Base-by-base conservation (phyloP, 208 protist genomes). In the Wallacemonas sp. region DNA sequence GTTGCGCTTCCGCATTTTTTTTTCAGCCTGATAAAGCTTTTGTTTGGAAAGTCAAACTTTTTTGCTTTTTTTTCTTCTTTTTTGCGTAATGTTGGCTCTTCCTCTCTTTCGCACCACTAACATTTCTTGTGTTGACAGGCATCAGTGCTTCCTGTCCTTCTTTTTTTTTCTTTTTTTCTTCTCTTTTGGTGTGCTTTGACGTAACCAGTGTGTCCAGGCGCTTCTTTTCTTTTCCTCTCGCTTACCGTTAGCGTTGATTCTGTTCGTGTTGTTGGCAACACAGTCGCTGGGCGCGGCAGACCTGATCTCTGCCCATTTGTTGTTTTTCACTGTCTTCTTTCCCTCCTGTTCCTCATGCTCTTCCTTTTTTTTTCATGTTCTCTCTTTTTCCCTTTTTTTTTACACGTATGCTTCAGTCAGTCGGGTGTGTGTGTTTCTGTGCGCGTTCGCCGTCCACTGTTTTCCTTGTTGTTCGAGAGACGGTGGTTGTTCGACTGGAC, bases 311-410 rank as follows among this genome's bases (percentile, higher is more conserved):
- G n/a, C n/a, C n/a, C n/a, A n/a, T n/a, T n/a, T n/a, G n/a, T n/a
- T n/a, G n/a, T n/a, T n/a, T n/a, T 42, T 42, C 37, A 42, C 17
- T 42, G 37, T 36, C 22, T 55, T 55, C 30, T 24, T 55, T 36
- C 48, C 12, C 15, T 36, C 12, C 6, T 26, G 15, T 55, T 33
- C 48, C 21, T 55, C 48, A 15, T 36, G 24, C 6, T 26, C 30
- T 55, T 33, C 48, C 21, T 55, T 26, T 55, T 55, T 26, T 55
- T 55, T 5, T 12, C 30, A 6, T 12, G 26, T 50, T 30, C 22
- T 55, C 50, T 53, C 50, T 55, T 33, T 13, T 60, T 44, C 63
- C 26, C 63, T 32, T 55, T 54, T 17, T 68, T 62, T 57, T 63
- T 36, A 34, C 48, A 4, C 15, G 9, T 39, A 26, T 24, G n/a